Conservation (phyloP, 2,329 filamentous ascomycete genomes). For the Chrysoporthe austroafricana region DNA sequence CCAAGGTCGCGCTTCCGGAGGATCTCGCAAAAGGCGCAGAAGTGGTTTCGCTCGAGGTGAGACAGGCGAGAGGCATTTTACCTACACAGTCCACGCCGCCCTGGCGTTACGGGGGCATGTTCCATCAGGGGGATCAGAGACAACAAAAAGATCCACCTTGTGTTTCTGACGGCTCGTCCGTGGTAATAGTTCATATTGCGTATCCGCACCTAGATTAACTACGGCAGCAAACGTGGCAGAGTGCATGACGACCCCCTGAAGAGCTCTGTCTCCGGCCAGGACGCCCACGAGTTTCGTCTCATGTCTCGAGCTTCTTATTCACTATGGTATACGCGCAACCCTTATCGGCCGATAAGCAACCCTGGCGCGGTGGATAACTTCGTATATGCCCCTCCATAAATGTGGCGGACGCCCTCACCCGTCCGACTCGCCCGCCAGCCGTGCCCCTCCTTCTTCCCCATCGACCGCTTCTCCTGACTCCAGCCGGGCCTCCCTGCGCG, state of each 20-base stretch:
- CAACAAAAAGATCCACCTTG: not conserved
- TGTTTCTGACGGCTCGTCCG: not conserved
- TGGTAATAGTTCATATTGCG: conserved; percentile 6
- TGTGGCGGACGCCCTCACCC: too few relatives aligned
- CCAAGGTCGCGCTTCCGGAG: conserved; percentile 16
- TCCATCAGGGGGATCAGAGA: conserved; percentile 3
- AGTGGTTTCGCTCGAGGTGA: conserved; percentile 12
- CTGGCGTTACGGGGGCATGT: not conserved
- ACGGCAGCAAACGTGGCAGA: not conserved
- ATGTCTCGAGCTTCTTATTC: not conserved
- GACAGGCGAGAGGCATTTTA: not conserved
- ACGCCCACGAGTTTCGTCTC: conserved; percentile 10
- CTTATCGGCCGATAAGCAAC: conserved; percentile 20
- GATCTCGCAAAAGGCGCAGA: conserved; percentile 26
- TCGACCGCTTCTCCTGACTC: not conserved
- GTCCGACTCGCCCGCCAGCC: not conserved
- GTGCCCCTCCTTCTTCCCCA: not conserved
- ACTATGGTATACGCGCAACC: not conserved
- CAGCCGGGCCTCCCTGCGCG: too few relatives aligned
- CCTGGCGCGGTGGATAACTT: not conserved
- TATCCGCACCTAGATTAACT: conserved; percentile 6
- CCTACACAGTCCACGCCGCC: not conserved
- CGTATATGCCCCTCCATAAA: conserved; percentile 12
- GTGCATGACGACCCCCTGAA: not conserved
- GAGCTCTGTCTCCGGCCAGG: not conserved